Conservation (phyloP, 148 eudicot species). For the Vaccinium darrowii region DNA sequence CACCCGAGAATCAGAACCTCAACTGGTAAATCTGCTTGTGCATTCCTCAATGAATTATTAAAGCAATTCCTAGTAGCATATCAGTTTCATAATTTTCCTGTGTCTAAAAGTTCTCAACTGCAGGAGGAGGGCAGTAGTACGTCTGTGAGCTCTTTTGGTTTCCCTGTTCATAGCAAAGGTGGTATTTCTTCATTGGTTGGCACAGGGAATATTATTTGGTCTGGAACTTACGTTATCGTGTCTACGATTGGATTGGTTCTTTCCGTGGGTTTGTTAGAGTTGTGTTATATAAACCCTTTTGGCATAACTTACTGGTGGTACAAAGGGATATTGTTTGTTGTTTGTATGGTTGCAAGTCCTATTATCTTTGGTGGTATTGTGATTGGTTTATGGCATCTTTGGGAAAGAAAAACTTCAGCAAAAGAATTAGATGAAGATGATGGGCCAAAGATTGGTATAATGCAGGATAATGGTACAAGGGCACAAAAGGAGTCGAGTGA, state of each 20-base stretch:
- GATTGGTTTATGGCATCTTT: slow-evolving; percentile 65
- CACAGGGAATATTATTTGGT: slow-evolving; percentile 70
- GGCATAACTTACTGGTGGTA: slow-evolving; percentile 61
- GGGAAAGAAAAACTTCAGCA: slow-evolving; percentile 49
- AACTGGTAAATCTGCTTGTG: slow-evolving; percentile 41
- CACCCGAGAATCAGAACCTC: slow-evolving; percentile 70
- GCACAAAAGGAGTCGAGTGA: slow-evolving; percentile 24
- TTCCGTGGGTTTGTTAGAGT: slow-evolving; percentile 48
- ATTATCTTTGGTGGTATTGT: slow-evolving; percentile 67
- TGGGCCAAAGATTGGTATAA: slow-evolving; percentile 13
- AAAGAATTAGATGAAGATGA: slow-evolving; percentile 24
- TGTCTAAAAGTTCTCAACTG: slow-evolving; percentile 9
- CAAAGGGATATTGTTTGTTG: slow-evolving; percentile 74
- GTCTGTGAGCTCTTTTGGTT: slow-evolving; percentile 31
- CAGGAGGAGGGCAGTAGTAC: slow-evolving; percentile 70
- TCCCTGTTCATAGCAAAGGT: slow-evolving; percentile 29
- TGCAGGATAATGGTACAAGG: slow-evolving; percentile 19
- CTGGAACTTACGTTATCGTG: slow-evolving; percentile 55
- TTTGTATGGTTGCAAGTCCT: slow-evolving; percentile 70
- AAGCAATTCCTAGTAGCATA: background rate
- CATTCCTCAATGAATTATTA: background rate
- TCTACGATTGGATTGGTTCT: slow-evolving; percentile 57
- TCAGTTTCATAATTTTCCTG: background rate
- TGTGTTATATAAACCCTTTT: slow-evolving; percentile 57
- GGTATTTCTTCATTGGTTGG: slow-evolving; percentile 75